Percentiles rank a stretch among this genome's conserved stretches.
These are phyloP conservation scores for Pythium dissotocum DNA, from an alignment of 352 stramenopile genomes.

Conservation along the genomic window DNA sequence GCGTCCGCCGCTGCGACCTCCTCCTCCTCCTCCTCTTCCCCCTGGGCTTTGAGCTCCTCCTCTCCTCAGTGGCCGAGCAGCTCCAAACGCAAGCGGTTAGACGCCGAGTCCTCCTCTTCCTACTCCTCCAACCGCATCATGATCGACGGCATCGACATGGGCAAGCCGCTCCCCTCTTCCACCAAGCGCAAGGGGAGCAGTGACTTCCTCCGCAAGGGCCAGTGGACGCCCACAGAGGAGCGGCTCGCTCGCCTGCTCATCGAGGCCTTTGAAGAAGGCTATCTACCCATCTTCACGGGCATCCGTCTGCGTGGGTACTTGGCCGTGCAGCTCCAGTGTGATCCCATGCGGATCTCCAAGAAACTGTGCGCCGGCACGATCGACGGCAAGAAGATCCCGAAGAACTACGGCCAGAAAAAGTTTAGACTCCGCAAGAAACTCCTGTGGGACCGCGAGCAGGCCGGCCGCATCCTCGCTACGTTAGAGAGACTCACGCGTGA, in stretches of 20 bases:
- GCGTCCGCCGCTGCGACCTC: neutral
- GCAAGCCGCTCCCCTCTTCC: slow-evolving; percentile 11
- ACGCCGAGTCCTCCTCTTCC: neutral
- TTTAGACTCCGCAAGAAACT: slow-evolving; percentile 68
- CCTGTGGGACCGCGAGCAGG: slow-evolving; percentile 53
- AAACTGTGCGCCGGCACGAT: slow-evolving; percentile 74
- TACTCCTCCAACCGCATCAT: neutral
- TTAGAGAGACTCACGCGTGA: slow-evolving; percentile 55
- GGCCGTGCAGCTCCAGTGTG: slow-evolving; percentile 74
- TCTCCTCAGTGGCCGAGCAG: neutral
- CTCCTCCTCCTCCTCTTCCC: neutral
- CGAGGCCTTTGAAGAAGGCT: slow-evolving; percentile 71
- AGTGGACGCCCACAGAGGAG: slow-evolving; percentile 76
- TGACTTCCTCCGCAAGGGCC: slow-evolving; percentile 72
- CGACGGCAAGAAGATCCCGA: slow-evolving; percentile 66
- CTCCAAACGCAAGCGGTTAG: slow-evolving; percentile 42
- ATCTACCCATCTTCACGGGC: slow-evolving; percentile 71
- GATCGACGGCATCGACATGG: slow-evolving; percentile 24
- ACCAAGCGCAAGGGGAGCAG: slow-evolving; percentile 55
- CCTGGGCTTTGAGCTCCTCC: neutral
- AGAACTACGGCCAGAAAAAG: slow-evolving; percentile 82
- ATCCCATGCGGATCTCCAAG: slow-evolving; percentile 83
- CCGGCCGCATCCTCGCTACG: slow-evolving; percentile 37
- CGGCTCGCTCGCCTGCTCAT: slow-evolving; percentile 57
- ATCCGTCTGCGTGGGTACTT: slow-evolving; percentile 77